Evolutionary conservation across 129 eudicot genomes (phyloP).

Genomic region (Heracleum sosnowskyi): DNA sequence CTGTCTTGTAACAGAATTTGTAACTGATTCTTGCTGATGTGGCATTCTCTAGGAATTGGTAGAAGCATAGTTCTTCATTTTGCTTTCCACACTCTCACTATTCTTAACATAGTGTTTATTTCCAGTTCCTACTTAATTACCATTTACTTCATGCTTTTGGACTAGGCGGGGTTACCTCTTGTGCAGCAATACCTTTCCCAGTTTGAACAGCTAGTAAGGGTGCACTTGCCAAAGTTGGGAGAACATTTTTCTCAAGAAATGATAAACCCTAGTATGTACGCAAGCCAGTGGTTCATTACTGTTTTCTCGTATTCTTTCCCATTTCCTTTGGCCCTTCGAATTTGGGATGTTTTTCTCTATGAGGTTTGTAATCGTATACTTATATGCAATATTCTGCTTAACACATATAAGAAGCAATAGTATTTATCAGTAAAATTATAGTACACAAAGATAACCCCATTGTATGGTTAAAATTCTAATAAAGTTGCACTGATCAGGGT

Average conservation of each 20-base stretch:
- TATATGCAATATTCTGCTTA: background rate
- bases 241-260: constrained; percentile 79
- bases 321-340: constrained; percentile 86
- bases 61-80: too few relatives aligned
- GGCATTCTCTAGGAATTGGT: too few relatives aligned
- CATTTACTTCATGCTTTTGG: constrained; percentile 13
- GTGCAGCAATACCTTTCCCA: constrained; percentile 95
- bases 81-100: too few relatives aligned
- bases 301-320: constrained; percentile 95
- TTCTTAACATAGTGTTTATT: too few relatives aligned
- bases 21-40: too few relatives aligned
- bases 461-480: constrained; percentile 10
- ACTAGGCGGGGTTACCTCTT: constrained; percentile 89
- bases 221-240: constrained; percentile 77
- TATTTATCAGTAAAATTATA: background rate
- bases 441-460: background rate
- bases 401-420: background rate
- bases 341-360: constrained; percentile 92
- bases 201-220: constrained; percentile 72
- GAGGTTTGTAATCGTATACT: constrained; percentile 54
- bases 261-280: constrained; percentile 99
- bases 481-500: constrained; percentile 46
- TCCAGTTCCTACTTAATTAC: background rate
- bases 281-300: constrained; percentile 99
- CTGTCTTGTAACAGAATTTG: too few relatives aligned